Evolutionary conservation across 1,284 basidiomycete species (phyloP), one percentile per base, ranked within the genome.

Genomic region (Boletus sp.): DNA sequence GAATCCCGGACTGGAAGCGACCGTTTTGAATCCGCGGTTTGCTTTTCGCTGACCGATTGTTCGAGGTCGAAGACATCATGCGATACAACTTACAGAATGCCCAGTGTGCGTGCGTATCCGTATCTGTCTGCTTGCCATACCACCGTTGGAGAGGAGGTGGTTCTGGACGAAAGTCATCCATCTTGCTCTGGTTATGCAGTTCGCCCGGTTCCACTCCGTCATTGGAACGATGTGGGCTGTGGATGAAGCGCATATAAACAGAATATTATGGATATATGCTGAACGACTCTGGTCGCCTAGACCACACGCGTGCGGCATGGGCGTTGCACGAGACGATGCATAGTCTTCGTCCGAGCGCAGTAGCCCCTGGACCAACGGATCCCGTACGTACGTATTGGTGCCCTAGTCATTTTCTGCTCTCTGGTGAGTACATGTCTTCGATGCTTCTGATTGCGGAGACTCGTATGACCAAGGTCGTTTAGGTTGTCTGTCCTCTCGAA

Each of bases 61-160:
- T 62, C 8, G 54, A 44, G 2, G 37, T 67, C 6, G 40, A 49
- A 1, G 46, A 68, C 32, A 46, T 67, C 10, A 54, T 63, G 5
- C 45, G 54, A 19, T 52, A 54, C 2, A 23, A 53, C 13, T 42
- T 59, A 12, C 52, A 55, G 9, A 19, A 29, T 19, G 64, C 69
- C 5, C 55, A 61, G 22, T 60, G 70, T 20, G 65, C n/a, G n/a
- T n/a, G n/a, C n/a, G n/a, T n/a, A n/a, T n/a, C n/a, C 61, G 0
- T 65, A 69, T 41, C 51, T 41, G 12, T 29, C 39, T 19, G 26
- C 26, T 20, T 19, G 39, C 20, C 19, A 19, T 8, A 20, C 17
- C 26, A 20, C 23, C 3, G 14, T 6, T 8, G 25, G 39, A 14
- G 39, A 40, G 26, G 39, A 27, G 17, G 25, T 29, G 17, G 19